Percentiles rank a stretch among this genome's conserved stretches.
These are phyloP conservation scores for Camellia sinensis DNA, from an alignment of 148 eudicot species.

Conservation along the genomic window DNA sequence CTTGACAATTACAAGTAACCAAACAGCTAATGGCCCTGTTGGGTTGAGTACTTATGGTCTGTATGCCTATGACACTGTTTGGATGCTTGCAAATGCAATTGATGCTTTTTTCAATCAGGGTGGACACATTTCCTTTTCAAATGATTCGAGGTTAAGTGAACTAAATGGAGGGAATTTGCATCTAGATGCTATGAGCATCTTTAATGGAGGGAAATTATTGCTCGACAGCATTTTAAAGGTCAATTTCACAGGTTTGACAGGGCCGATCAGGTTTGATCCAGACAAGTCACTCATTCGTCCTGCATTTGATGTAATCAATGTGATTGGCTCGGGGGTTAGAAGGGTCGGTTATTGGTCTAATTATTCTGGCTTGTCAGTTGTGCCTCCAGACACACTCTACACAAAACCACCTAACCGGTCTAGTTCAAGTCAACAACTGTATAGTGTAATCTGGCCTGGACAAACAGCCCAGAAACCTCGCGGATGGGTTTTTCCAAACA, in stretches of 20 bases:
- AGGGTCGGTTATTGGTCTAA: slow-evolving; percentile 77
- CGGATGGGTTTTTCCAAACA: slow-evolving; percentile 75
- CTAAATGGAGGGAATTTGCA: slow-evolving; percentile 28
- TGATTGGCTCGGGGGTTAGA: slow-evolving; percentile 53
- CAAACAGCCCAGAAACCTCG: slow-evolving; percentile 53
- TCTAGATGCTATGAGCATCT: slow-evolving; percentile 55
- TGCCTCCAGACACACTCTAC: slow-evolving; percentile 51
- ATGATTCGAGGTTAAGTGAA: slow-evolving; percentile 32
- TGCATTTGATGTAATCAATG: slow-evolving; percentile 67
- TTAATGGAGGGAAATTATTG: slow-evolving; percentile 55
- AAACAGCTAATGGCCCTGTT: slow-evolving; percentile 25
- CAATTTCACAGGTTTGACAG: slow-evolving; percentile 60
- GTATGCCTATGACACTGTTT: slow-evolving; percentile 77
- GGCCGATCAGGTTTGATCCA: slow-evolving; percentile 40
- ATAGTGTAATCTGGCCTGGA: slow-evolving; percentile 70
- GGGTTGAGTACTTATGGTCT: slow-evolving; percentile 56
- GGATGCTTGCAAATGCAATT: slow-evolving; percentile 67
- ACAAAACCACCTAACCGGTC: slow-evolving; percentile 37
- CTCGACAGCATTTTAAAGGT: slow-evolving; percentile 39
- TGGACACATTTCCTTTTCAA: slow-evolving; percentile 54
- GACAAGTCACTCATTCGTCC: slow-evolving; percentile 45
- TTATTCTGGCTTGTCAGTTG: slow-evolving; percentile 54
- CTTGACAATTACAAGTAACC: slow-evolving; percentile 40
- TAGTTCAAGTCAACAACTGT: slow-evolving; percentile 33
- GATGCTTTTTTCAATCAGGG: slow-evolving; percentile 52